phyloP scores from a whole-genome alignment of 78 protist species.

The Dictyostelium intermedium region DNA sequence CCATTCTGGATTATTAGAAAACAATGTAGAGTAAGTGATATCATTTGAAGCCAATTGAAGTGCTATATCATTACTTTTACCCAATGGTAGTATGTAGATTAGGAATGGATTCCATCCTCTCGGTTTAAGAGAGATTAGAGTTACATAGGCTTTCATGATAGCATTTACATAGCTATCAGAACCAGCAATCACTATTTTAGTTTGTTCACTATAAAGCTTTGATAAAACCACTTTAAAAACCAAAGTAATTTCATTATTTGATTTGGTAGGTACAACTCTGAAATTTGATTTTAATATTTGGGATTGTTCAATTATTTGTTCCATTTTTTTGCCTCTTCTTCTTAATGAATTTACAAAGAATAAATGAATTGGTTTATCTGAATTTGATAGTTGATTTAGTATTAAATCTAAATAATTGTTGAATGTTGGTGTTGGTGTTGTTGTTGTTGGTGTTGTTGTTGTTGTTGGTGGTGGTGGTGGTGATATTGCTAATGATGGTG shows the following conservation, averaged over 20 bases:
- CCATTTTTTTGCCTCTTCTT: constrained; percentile 50
- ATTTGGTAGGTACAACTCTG: constrained; percentile 11
- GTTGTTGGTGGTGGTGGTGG: not conserved
- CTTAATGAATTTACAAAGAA: constrained; percentile 29
- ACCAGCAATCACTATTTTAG: constrained; percentile 38
- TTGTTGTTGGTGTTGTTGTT: not conserved
- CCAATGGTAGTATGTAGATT: constrained; percentile 55
- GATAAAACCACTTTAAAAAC: constrained; percentile 11
- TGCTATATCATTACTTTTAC: constrained; percentile 64
- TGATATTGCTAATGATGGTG: not conserved
- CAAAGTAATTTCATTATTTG: not conserved
- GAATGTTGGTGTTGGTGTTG: too few relatives aligned
- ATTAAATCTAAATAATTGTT: not conserved
- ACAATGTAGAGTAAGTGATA: constrained; percentile 22
- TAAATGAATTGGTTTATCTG: constrained; percentile 32
- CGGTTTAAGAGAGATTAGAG: constrained; percentile 42
- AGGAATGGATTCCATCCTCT: constrained; percentile 71
- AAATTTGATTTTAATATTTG: not conserved
- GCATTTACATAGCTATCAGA: constrained; percentile 43
- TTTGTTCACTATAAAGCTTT: not conserved
- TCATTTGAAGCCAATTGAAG: constrained; percentile 18
- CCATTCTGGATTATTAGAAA: constrained; percentile 43
- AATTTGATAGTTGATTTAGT: not conserved
- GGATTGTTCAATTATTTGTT: constrained; percentile 11
- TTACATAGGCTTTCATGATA: constrained; percentile 11